phyloP scores from a whole-genome alignment of 192 early-diverging fungal species.

The Coemansia sp. region DNA sequence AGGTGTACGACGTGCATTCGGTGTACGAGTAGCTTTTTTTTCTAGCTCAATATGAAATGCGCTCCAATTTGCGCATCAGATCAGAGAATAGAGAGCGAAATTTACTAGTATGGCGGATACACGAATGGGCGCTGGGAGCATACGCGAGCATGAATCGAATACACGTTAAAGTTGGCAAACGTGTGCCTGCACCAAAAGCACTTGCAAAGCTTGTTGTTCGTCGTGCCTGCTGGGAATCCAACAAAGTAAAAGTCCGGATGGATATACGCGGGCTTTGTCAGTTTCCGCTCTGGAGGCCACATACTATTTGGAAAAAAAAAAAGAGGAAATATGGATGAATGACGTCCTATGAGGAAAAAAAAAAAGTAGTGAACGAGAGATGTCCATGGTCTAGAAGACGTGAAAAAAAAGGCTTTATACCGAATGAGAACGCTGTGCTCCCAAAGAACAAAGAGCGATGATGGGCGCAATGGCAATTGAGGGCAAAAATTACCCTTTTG shows the following conservation, averaged over 20 bases:
- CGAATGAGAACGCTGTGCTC: no score
- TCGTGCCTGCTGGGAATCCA: conserved; percentile 16
- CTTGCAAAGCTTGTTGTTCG: conserved; percentile 14
- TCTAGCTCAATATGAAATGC: no score
- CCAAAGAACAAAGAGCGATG: background rate
- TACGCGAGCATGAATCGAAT: conserved; percentile 20
- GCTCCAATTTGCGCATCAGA: no score
- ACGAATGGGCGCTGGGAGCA: conserved; percentile 33
- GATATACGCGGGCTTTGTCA: conserved; percentile 12
- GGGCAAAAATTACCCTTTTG: background rate
- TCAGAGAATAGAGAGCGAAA: no score
- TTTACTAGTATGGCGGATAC: conserved; percentile 21
- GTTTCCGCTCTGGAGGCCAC: conserved; percentile 29
- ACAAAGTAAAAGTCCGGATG: conserved; percentile 14
- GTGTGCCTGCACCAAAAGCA: conserved; percentile 36
- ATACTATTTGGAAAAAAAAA: background rate
- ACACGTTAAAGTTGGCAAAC: conserved; percentile 13
- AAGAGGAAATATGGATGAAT: background rate
- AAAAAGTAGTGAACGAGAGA: no score
- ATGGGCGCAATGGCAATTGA: background rate
- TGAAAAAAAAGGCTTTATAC: no score
- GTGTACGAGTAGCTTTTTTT: no score
- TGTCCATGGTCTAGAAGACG: no score
- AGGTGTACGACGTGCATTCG: no score
- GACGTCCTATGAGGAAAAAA: no score